phyloP scores from a whole-genome alignment of 352 stramenopile species.

The Globisporangium emineosum region DNA sequence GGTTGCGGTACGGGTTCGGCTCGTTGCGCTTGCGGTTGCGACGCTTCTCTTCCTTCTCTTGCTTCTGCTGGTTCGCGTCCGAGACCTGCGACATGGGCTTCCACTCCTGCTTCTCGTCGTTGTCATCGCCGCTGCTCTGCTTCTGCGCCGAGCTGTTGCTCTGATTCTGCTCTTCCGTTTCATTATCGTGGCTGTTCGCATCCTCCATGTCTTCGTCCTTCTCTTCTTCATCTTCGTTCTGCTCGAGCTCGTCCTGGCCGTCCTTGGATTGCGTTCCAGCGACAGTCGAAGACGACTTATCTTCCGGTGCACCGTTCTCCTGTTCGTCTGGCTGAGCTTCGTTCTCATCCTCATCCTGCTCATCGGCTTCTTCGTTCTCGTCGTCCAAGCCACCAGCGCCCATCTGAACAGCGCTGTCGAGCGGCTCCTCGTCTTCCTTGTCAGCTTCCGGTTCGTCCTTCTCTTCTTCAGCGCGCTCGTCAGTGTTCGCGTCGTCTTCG shows the following conservation, averaged over 20 bases:
- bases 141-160: conserved; percentile 52
- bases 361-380: conserved; percentile 61
- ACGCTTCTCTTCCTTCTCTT: conserved; percentile 68
- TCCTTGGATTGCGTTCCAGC: conserved; percentile 83
- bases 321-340: conserved; percentile 48
- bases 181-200: conserved; percentile 20
- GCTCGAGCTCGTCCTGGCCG: conserved; percentile 70
- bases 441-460: conserved; percentile 57
- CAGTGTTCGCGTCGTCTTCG: conserved; percentile 35
- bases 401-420: conserved; percentile 68
- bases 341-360: conserved; percentile 65
- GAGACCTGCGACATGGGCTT: conserved; percentile 49
- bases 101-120: conserved; percentile 59
- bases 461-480: conserved; percentile 42
- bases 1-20: conserved; percentile 95
- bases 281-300: conserved; percentile 54
- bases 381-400: conserved; percentile 72
- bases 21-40: conserved; percentile 68
- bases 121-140: conserved; percentile 45
- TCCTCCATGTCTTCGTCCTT: conserved; percentile 42
- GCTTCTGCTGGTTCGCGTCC: conserved; percentile 30
- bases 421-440: conserved; percentile 65
- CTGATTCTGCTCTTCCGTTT: conserved; percentile 50
- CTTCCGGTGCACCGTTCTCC: conserved; percentile 30
- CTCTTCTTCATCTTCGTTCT: conserved; percentile 41